phyloP scores from a whole-genome alignment of 2,329 filamentous ascomycete genomes.

The Colletotrichum brevisporum region DNA sequence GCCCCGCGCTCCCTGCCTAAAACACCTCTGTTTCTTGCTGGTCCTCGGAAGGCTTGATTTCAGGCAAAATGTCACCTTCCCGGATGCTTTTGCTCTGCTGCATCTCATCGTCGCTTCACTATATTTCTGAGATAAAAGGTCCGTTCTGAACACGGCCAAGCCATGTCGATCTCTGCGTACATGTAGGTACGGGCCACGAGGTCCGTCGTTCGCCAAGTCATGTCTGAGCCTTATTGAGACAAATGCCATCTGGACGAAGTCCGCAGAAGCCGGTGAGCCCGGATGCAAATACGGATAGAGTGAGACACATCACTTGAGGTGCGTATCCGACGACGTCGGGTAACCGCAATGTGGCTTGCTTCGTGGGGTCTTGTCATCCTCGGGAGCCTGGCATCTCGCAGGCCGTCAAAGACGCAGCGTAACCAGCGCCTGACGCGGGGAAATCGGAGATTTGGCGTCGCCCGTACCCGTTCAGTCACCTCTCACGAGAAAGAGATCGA shows the following conservation, averaged over 20 bases:
- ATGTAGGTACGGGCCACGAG: constrained; percentile 20
- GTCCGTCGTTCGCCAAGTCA: constrained; percentile 9
- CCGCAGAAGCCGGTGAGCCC: background rate
- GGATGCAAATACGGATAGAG: background rate
- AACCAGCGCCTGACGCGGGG: constrained; percentile 6
- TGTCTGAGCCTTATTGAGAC: constrained; percentile 19
- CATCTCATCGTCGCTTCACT: constrained; percentile 22
- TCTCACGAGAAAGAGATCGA: constrained; percentile 2
- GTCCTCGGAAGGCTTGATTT: constrained; percentile 12
- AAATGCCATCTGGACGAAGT: background rate
- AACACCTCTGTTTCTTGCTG: constrained; percentile 16
- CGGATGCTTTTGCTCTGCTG: background rate
- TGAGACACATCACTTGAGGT: background rate
- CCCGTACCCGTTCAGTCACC: background rate
- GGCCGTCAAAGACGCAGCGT: constrained; percentile 1
- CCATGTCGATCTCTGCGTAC: constrained; percentile 22
- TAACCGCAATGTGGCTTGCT: constrained; percentile 7
- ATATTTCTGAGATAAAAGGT: background rate
- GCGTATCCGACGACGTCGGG: constrained; percentile 3
- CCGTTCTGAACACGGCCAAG: constrained; percentile 32
- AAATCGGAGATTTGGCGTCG: background rate
- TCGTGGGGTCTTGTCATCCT: background rate
- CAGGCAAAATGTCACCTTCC: constrained; percentile 28
- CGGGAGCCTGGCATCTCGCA: background rate
- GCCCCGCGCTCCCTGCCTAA: constrained; percentile 23